Base-by-base conservation (phyloP, 1,284 basidiomycete species). In the Marasmius tenuissimus region DNA sequence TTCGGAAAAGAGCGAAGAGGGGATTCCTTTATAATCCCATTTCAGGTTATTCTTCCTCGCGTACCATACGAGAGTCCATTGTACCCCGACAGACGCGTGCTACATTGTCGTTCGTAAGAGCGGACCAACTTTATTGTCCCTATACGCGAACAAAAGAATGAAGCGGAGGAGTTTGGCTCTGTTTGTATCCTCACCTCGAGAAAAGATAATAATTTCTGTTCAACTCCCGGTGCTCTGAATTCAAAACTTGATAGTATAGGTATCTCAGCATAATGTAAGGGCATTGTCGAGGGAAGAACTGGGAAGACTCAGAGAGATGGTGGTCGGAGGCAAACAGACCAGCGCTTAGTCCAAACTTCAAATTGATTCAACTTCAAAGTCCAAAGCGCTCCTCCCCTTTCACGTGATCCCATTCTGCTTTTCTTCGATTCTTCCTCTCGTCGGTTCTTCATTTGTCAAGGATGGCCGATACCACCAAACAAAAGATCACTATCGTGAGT, bases 401-500 rank as follows among this genome's bases (percentile, higher is more conserved):
- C 48, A 49, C 48, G 48, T 49, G 48, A n/a, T 49, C 18, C 10
- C 48, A 14, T 14, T 49, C 48, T 11, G 18, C 18, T 49, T 49
- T 49, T 49, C 18, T 45, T 45, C 42, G 4, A 14, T 45, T 18
- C 18, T 18, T 45, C 14, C 14, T 2, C 18, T 18, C 18, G 2
- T 12, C 34, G 20, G 34, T 52, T 2, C 22, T n/a, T 16, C 8
- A 3, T 33, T 16, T 34, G 34, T n/a, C 50, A 34, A 35, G 27
- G 16, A 85, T 85, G 84, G 70, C 82, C 27, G 82, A 85, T 22
- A 38, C 59, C 27, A 33, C 75, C 57, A 71, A 76, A 18, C 80
- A 81, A 18, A 88, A 87, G 73, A 81, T 88, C 55, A 80, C 77
- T 64, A 81, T 87, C 66, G 86, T 86, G 70, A 63, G 84, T 69